Evolutionary conservation across 2,329 filamentous ascomycete species (phyloP), one percentile per base, ranked within the genome.

Genomic region (Cadophora sp.): DNA sequence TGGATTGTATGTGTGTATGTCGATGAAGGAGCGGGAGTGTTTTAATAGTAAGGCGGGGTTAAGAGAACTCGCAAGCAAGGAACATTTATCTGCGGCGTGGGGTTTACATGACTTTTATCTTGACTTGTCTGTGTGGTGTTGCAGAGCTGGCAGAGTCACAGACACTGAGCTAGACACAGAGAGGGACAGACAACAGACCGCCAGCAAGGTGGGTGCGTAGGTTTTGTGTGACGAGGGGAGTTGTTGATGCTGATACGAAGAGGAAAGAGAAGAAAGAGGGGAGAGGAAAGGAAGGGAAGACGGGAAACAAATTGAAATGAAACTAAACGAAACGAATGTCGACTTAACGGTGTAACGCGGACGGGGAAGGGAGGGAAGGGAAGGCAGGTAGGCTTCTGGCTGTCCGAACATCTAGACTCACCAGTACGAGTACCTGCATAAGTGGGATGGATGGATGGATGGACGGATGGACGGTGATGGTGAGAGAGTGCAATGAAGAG

Each of bases 371-470:
- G 7, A 27, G 27, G 16, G 16, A 39, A 22, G 18, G 16, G 51
- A 5, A 39, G 51, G 18, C 8, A 33, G 30, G 45, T 48, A 45
- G 20, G 33, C 30, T 30, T 30, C 27, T 30, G 27, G 27, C 27
- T 30, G 27, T 30, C 27, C 27, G 27, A 30, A 41, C 45, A 48
- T 33, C 36, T 30, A 30, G 27, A 30, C 27, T 30, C 14, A 39
- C n/a, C n/a, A 18, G 56, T 24, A 18, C 56, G 39, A 59, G 56
- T 59, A 59, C 56, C 56, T 59, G 56, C 56, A 59, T 59, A 59
- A 59, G 56, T 59, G 56, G 56, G 56, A 45, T n/a, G n/a, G n/a
- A n/a, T n/a, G n/a, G n/a, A n/a, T 59, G 20, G 5, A 22, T 27
- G 18, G n/a, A n/a, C n/a, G n/a, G n/a, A n/a, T n/a, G n/a, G n/a